A percentile compares a stretch with the other conserved stretches of the same genome.
These are phyloP conservation scores for Ustilago vetiveriae DNA, from an alignment of 1,284 basidiomycete species.

Conservation along the genomic window DNA sequence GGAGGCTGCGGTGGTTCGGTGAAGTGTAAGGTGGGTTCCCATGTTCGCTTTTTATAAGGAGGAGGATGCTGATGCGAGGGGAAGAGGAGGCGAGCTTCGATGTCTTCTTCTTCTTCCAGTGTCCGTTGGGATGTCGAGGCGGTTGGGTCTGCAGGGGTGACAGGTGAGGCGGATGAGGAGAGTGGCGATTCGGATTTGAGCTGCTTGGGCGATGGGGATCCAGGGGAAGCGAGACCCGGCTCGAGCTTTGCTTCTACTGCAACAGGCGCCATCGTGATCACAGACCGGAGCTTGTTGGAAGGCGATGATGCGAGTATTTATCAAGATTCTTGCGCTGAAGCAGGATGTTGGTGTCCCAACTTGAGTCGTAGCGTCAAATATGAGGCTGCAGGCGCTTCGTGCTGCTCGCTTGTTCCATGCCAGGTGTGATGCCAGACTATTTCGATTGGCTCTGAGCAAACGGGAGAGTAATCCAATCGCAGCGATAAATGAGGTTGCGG, in stretches of 20 bases:
- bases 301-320: too few species aligned
- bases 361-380: too few species aligned
- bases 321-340: too few species aligned
- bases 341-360: too few species aligned
- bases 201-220: constrained; percentile 10
- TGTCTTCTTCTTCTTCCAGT: constrained; percentile 25
- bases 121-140: constrained; percentile 36
- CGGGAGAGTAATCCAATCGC: too few species aligned
- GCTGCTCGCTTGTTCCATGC: too few species aligned
- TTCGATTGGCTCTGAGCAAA: too few species aligned
- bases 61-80: constrained; percentile 6
- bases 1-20: constrained; percentile 76
- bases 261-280: constrained; percentile 19
- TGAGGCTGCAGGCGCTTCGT: too few species aligned
- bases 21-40: constrained; percentile 65
- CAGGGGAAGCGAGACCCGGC: constrained; percentile 10
- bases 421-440: too few species aligned
- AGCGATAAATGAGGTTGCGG: background rate
- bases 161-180: constrained; percentile 5
- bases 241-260: constrained; percentile 7
- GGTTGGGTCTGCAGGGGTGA: constrained; percentile 9
- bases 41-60: constrained; percentile 38
- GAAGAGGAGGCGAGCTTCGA: constrained; percentile 8
- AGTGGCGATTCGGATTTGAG: background rate
- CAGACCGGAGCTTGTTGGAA: too few species aligned